phyloP scores from a whole-genome alignment of 805 yeast species.

The Candida vartiovaarae region DNA sequence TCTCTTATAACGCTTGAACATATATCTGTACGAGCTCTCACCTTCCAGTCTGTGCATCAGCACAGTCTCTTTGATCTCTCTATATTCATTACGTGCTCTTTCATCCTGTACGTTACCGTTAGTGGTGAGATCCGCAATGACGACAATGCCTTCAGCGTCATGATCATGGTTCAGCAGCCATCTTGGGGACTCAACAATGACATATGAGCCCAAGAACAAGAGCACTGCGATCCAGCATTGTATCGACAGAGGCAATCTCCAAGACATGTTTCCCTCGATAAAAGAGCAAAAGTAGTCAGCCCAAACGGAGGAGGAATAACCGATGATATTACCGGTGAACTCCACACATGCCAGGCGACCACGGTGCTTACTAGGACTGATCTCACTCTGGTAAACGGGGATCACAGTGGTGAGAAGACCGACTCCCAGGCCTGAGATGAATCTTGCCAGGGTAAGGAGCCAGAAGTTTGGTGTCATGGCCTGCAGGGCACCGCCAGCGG shows the following conservation, averaged over 20 bases:
- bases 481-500: slow-evolving; percentile 73
- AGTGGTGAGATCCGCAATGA: slow-evolving; percentile 75
- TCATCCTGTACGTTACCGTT: slow-evolving; percentile 69
- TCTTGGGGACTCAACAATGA: slow-evolving; percentile 83
- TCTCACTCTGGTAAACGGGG: slow-evolving; percentile 84
- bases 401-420: slow-evolving; percentile 80
- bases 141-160: slow-evolving; percentile 77
- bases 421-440: slow-evolving; percentile 79
- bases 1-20: slow-evolving; percentile 69
- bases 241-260: slow-evolving; percentile 74
- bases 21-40: slow-evolving; percentile 62
- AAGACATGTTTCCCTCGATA: slow-evolving; percentile 51
- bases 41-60: slow-evolving; percentile 75
- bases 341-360: slow-evolving; percentile 83
- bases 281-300: slow-evolving; percentile 72
- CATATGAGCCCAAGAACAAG: slow-evolving; percentile 64
- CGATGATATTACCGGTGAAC: slow-evolving; percentile 79
- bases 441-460: slow-evolving; percentile 64
- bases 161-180: slow-evolving; percentile 82
- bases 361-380: slow-evolving; percentile 79
- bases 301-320: slow-evolving; percentile 83
- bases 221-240: slow-evolving; percentile 70
- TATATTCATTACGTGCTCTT: slow-evolving; percentile 63
- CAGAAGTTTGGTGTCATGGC: slow-evolving; percentile 48
- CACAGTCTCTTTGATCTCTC: slow-evolving; percentile 76